Percentiles rank a stretch among this genome's conserved stretches.
Evolutionary conservation across 2,329 filamentous ascomycete genomes (phyloP).

Genomic region (Aureobasidium sp.): DNA sequence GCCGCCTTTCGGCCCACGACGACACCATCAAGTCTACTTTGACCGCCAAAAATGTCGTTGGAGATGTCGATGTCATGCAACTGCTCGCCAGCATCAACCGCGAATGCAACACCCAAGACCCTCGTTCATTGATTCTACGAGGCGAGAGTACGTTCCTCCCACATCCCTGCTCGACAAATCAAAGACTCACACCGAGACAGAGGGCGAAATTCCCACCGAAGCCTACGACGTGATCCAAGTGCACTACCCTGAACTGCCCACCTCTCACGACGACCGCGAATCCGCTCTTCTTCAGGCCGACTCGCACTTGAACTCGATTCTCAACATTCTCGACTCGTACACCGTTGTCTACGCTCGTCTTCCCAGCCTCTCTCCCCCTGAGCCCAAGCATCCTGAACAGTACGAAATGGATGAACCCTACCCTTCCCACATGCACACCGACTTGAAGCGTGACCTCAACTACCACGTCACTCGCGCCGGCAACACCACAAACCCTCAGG

Average conservation of each 20-base stretch:
- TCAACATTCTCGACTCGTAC: slow-evolving; percentile 42
- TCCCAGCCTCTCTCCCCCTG: slow-evolving; percentile 24
- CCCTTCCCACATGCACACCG: slow-evolving; percentile 57
- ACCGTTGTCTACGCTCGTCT: slow-evolving; percentile 72
- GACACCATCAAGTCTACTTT: background rate
- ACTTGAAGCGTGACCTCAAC: slow-evolving; percentile 61
- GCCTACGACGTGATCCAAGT: slow-evolving; percentile 1
- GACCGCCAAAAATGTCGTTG: slow-evolving; percentile 9
- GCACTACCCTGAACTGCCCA: slow-evolving; percentile 9
- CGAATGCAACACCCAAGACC: background rate
- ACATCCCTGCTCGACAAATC: no score
- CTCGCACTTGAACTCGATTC: slow-evolving; percentile 16
- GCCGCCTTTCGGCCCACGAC: slow-evolving; percentile 39
- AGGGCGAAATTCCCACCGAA: slow-evolving; percentile 4
- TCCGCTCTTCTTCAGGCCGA: slow-evolving; percentile 12
- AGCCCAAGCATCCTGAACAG: slow-evolving; percentile 19
- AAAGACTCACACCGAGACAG: background rate
- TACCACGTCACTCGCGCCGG: slow-evolving; percentile 32
- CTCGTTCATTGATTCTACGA: background rate
- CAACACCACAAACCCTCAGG: slow-evolving; percentile 31
- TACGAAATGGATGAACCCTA: slow-evolving; percentile 63
- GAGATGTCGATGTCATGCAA: background rate
- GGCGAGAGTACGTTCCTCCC: background rate
- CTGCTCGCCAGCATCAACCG: background rate
- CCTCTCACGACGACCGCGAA: background rate